Percentiles rank a stretch among this genome's conserved stretches.
Conservation (phyloP, 805 yeast species). For the Sugiyamaella valdiviana region DNA sequence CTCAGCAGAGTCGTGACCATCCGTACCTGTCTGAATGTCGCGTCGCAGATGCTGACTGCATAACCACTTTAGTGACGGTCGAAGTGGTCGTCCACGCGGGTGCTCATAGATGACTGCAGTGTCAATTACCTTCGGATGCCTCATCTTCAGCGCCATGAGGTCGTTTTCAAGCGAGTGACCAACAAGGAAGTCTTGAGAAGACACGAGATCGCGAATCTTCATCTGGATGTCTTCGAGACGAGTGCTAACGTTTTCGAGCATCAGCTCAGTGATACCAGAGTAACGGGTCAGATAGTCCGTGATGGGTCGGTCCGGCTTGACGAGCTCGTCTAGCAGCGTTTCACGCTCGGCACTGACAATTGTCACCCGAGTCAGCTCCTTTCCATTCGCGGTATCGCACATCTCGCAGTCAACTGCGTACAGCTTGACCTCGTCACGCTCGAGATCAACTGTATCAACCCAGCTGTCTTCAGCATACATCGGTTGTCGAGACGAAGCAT, state of each 20-base stretch:
- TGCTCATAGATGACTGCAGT: conserved; percentile 71
- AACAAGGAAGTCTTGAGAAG: conserved; percentile 57
- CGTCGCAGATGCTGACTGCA: conserved; percentile 48
- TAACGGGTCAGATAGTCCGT: conserved; percentile 74
- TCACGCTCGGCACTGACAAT: conserved; percentile 54
- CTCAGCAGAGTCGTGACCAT: conserved; percentile 82
- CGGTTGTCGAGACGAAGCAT: too few species aligned
- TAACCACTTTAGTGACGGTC: conserved; percentile 72
- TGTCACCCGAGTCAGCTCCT: conserved; percentile 65
- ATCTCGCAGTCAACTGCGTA: conserved; percentile 93
- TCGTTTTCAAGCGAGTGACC: conserved; percentile 93
- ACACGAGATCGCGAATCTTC: conserved; percentile 43
- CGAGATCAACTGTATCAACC: conserved; percentile 46
- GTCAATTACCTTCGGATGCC: conserved; percentile 73
- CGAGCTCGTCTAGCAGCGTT: conserved; percentile 62
- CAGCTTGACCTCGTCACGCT: conserved; percentile 44
- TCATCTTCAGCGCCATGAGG: conserved; percentile 58
- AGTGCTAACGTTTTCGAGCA: conserved; percentile 55
- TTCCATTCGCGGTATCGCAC: conserved; percentile 58
- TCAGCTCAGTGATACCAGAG: conserved; percentile 80
- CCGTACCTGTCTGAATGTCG: conserved; percentile 60
- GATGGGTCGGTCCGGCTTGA: conserved; percentile 69
- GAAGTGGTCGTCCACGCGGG: conserved; percentile 73
- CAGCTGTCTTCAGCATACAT: conserved; percentile 29
- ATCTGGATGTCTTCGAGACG: conserved; percentile 63